These are phyloP conservation scores for Hypomontagnella monticulosa DNA, from an alignment of 495 filamentous ascomycete species.

Conservation along the genomic window DNA sequence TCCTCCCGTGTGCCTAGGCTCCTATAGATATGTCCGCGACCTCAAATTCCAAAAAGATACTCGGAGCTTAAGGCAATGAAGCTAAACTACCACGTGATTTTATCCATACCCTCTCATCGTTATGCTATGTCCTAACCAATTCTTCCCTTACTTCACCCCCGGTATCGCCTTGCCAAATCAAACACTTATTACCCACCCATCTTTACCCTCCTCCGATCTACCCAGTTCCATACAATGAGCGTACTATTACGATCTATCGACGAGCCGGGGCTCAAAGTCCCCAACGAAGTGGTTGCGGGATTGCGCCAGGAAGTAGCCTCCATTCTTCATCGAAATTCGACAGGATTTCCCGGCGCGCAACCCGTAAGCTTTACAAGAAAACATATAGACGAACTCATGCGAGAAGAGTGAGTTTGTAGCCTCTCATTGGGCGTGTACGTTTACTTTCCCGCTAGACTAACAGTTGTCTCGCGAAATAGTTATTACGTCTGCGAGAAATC, in stretches of 20 bases:
- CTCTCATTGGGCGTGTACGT: background rate
- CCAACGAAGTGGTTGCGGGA: constrained; percentile 62
- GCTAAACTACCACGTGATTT: background rate
- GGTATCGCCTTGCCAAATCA: constrained; percentile 2
- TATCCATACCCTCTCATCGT: background rate
- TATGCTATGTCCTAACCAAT: constrained; percentile 9
- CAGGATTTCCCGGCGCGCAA: constrained; percentile 89
- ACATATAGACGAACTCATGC: constrained; percentile 80
- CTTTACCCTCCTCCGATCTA: background rate
- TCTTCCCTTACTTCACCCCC: background rate
- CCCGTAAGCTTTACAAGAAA: constrained; percentile 86
- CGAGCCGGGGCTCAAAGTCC: constrained; percentile 72
- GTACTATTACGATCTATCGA: constrained; percentile 55
- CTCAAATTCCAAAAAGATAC: constrained; percentile 22
- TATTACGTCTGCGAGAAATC: constrained; percentile 99
- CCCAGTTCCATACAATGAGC: constrained; percentile 15
- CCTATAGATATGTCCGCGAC: constrained; percentile 26
- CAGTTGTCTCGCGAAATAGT: constrained; percentile 46
- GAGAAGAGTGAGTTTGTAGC: constrained; percentile 67
- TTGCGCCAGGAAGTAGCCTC: constrained; percentile 79
- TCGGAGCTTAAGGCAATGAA: constrained; percentile 20
- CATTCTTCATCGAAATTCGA: constrained; percentile 73
- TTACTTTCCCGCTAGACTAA: constrained; percentile 5
- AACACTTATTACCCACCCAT: constrained; percentile 10
- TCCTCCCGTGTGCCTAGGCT: constrained; percentile 4